A percentile compares a stretch with the other conserved stretches of the same genome.
Conservation (phyloP, 208 protist species). For the Acanthamoeba healyi region DNA sequence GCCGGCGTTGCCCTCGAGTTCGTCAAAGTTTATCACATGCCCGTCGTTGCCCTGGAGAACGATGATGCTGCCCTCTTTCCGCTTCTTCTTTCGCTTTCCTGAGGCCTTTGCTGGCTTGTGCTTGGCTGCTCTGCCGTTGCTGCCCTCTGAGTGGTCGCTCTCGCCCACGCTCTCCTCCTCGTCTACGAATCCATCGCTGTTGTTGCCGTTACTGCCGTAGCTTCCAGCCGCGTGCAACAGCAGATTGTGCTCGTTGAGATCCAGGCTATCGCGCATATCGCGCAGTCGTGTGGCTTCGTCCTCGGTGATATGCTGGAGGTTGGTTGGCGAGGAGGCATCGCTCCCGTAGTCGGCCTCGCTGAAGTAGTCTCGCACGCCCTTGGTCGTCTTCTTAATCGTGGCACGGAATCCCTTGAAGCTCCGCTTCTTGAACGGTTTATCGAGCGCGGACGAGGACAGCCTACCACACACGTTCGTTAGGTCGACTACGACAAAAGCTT, state of each 20-base stretch:
- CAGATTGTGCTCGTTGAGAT: not conserved
- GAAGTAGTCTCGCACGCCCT: conserved; percentile 9
- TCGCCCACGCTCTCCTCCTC: not conserved
- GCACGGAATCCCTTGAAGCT: not conserved
- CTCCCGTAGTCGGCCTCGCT: not conserved
- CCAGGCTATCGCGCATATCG: not conserved
- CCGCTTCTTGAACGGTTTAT: conserved; percentile 25
- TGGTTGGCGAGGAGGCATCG: not conserved
- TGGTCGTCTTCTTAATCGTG: conserved; percentile 11
- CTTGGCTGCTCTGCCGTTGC: not conserved
- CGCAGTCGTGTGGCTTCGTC: not conserved
- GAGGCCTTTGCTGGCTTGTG: not conserved
- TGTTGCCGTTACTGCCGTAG: not conserved
- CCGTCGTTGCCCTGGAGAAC: not conserved
- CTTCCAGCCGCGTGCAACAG: no score
- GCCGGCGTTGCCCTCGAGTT: not conserved
- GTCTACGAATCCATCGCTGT: not conserved
- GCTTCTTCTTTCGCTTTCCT: not conserved
- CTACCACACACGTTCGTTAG: not conserved
- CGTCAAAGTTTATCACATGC: not conserved
- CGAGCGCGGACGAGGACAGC: not conserved
- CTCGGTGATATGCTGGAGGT: not conserved
- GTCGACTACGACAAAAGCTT: no score
- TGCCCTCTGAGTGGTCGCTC: not conserved
- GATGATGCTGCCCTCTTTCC: not conserved